Conservation (phyloP, 768 basidiomycete genomes). For the Termitomyces bulborhizus region DNA sequence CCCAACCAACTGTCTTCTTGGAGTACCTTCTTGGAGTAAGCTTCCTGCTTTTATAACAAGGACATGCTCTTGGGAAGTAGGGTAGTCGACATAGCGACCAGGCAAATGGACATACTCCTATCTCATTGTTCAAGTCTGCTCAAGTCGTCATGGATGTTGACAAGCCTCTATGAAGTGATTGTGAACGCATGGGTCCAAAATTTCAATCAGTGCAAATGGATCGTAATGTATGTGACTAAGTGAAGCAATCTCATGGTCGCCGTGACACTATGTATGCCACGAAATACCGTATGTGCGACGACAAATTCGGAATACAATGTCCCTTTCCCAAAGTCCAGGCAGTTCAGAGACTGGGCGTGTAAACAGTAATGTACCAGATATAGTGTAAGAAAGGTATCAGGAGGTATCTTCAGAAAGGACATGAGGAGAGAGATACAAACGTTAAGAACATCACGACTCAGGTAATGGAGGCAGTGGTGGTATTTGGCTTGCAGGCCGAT, state of each 20-base stretch:
- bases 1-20: no score
- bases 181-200: no score
- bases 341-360: not conserved
- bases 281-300: constrained; percentile 5
- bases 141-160: not conserved
- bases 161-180: no score
- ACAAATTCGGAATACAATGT: constrained; percentile 12
- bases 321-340: constrained; percentile 7
- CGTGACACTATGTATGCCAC: not conserved
- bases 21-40: no score
- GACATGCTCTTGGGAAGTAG: not conserved
- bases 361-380: constrained; percentile 2
- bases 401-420: constrained; percentile 8
- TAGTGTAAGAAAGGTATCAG: constrained; percentile 1
- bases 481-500: constrained; percentile 23
- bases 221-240: not conserved
- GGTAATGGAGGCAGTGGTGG: constrained; percentile 36
- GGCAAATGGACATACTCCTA: not conserved
- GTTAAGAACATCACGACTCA: constrained; percentile 1
- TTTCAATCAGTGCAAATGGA: not conserved
- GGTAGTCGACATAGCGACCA: not conserved
- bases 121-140: not conserved
- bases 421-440: not conserved
- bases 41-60: not conserved
- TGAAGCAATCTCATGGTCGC: not conserved